phyloP scores from a whole-genome alignment of 1,284 basidiomycete species.

The Pseudozyma thailandica region DNA sequence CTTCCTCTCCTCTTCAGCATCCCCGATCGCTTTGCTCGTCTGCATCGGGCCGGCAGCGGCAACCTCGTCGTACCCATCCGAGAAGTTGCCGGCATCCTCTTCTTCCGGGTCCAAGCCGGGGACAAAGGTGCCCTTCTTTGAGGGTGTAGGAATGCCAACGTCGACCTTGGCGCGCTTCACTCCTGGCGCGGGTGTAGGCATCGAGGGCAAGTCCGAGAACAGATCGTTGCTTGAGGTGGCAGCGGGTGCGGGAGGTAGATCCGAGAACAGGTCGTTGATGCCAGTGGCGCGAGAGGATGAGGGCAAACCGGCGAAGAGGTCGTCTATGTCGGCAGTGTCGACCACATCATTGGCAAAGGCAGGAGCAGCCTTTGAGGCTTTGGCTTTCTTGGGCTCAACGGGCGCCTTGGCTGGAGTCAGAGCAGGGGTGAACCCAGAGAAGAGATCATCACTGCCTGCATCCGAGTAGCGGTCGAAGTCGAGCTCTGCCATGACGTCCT shows the following conservation, averaged over 20 bases:
- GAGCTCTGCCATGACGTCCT: conserved; percentile 33
- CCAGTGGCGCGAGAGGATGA: background rate
- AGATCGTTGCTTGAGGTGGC: conserved; percentile 10
- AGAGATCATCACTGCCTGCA: conserved; percentile 40
- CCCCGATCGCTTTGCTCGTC: conserved; percentile 8
- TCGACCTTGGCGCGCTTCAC: conserved; percentile 13
- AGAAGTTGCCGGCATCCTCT: conserved; percentile 54
- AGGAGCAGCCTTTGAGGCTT: background rate
- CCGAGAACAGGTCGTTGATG: conserved; percentile 36
- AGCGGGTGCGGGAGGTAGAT: conserved; percentile 1
- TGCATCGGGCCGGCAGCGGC: conserved; percentile 5
- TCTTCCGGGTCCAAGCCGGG: conserved; percentile 47
- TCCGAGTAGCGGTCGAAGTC: conserved; percentile 38
- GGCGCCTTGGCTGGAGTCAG: conserved; percentile 10
- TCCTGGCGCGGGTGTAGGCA: background rate
- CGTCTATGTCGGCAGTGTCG: conserved; percentile 38
- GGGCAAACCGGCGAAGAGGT: conserved; percentile 18
- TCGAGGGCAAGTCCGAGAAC: conserved; percentile 26
- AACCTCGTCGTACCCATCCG: conserved; percentile 63
- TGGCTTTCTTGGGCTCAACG: conserved; percentile 1
- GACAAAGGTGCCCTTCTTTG: conserved; percentile 25
- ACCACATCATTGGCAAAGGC: background rate
- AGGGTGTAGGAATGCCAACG: conserved; percentile 1
- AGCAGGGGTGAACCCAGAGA: conserved; percentile 32
- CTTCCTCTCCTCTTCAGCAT: conserved; percentile 31